Evolutionary conservation across 768 basidiomycete genomes (phyloP).

Genomic region (Tricholoma flavovirens): DNA sequence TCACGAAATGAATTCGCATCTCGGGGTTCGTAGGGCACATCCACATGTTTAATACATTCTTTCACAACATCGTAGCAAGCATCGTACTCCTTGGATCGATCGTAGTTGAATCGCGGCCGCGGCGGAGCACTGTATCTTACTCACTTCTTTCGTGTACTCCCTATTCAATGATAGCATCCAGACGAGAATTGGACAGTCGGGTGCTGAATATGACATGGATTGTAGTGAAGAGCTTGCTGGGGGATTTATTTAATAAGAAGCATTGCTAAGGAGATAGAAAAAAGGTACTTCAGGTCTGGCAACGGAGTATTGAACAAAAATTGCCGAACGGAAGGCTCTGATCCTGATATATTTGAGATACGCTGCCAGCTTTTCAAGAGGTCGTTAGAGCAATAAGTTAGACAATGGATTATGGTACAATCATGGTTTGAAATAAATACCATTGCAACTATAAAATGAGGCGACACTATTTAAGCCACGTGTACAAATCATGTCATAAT

Average conservation of each 20-base stretch:
- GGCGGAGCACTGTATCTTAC: conserved; percentile 14
- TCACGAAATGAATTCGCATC: conserved; percentile 64
- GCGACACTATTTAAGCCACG: not conserved
- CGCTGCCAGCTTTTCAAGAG: not conserved
- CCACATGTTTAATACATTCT: conserved; percentile 54
- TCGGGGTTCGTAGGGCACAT: conserved; percentile 46
- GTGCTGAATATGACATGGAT: conserved; percentile 2
- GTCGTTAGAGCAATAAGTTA: not conserved
- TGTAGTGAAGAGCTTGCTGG: not conserved
- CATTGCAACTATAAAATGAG: not conserved
- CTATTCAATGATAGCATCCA: conserved; percentile 80
- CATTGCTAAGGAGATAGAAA: not conserved
- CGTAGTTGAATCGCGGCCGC: conserved; percentile 8
- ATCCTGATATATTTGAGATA: not conserved
- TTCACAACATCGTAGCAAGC: conserved; percentile 55
- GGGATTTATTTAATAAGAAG: not conserved
- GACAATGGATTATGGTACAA: not conserved
- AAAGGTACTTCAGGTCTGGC: not conserved
- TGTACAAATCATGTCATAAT: not conserved
- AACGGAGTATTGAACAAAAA: not conserved
- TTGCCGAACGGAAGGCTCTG: not conserved
- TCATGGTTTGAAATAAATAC: not conserved
- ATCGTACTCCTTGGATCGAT: conserved; percentile 59
- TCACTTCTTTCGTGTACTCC: conserved; percentile 61
- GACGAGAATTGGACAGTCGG: conserved; percentile 63